Base-by-base conservation (phyloP, 1,139 yeast species). In the Magnusiomyces tetraspermus region DNA sequence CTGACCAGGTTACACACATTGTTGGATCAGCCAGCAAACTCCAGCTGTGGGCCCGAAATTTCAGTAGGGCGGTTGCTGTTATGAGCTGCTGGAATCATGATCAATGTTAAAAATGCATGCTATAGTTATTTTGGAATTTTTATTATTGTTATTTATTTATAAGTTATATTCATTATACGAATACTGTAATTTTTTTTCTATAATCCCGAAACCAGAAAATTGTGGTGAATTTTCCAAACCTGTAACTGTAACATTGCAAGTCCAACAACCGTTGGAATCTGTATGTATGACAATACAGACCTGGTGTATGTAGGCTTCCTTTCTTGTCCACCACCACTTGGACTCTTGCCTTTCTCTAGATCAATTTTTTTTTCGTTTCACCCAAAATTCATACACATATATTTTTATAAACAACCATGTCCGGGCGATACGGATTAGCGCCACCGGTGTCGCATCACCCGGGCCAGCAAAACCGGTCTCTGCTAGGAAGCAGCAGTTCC, bases 401-500 rank as follows among this genome's bases (percentile, higher is more conserved):
- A 6, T 28, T 28, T 8, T 11, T 28, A 8, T 28, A 6, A 28
- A 6, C 11, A 28, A 36, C 5, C 11, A 36, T 36, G 40, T 36
- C 40, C 19, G 40, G 40, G 40, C 40, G 40, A 10, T 36, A 36
- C 40, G 40, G 40, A 10, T 6, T 41, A 5, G 13, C 28, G 17
- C 30, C 45, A 6, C 23, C 45, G 19, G 17, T 17, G 15, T 45
- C 48, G 28, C 48, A 45, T 13, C 48, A 40, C n/a, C 38, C 48
- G n/a, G 40, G 40, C 15, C 40, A 36, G 5, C 40, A 36, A n/a
- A 36, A n/a, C 17, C 11, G 40, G 40, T n/a, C 40, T 10, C 17
- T 36, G 17, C 19, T 36, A 5, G 40, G 40, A 19, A 28, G 28
- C 52, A 38, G 46, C 24, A 28, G 26, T 53, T 31, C 57, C 28